These are phyloP conservation scores for Penicillium brevicompactum DNA, from an alignment of 2,329 filamentous ascomycete genomes.

Conservation along the genomic window DNA sequence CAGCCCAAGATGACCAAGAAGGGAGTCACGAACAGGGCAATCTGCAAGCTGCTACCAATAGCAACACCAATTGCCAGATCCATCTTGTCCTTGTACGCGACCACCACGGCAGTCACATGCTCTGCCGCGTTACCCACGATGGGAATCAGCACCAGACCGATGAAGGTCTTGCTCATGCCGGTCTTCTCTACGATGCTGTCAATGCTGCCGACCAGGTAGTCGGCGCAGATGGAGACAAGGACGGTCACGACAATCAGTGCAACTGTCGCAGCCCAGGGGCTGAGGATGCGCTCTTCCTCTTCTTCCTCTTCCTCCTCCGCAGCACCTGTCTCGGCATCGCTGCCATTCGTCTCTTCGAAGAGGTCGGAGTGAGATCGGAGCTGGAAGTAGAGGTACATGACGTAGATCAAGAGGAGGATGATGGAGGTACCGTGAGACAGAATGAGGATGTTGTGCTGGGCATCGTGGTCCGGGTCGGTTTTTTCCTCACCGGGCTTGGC, in stretches of 20 bases:
- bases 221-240: conserved; percentile 72
- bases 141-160: conserved; percentile 76
- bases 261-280: conserved; percentile 63
- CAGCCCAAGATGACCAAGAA: conserved; percentile 79
- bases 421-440: conserved; percentile 76
- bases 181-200: conserved; percentile 69
- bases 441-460: conserved; percentile 60
- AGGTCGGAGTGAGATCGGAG: conserved; percentile 72
- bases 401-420: conserved; percentile 73
- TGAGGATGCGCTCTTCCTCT: conserved; percentile 58
- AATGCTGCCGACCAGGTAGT: conserved; percentile 76
- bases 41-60: conserved; percentile 80
- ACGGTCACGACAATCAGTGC: conserved; percentile 71
- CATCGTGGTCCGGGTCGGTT: conserved; percentile 22
- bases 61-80: conserved; percentile 73
- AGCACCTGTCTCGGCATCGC: conserved; percentile 43
- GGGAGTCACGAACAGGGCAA: conserved; percentile 78
- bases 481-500: conserved; percentile 23
- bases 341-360: conserved; percentile 58
- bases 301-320: conserved; percentile 41
- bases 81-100: conserved; percentile 73
- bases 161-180: conserved; percentile 77
- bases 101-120: conserved; percentile 78
- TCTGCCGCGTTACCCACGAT: conserved; percentile 81
- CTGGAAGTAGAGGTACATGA: conserved; percentile 77